Conservation (phyloP, 495 filamentous ascomycete species). For the Penicillium diatomitis region DNA sequence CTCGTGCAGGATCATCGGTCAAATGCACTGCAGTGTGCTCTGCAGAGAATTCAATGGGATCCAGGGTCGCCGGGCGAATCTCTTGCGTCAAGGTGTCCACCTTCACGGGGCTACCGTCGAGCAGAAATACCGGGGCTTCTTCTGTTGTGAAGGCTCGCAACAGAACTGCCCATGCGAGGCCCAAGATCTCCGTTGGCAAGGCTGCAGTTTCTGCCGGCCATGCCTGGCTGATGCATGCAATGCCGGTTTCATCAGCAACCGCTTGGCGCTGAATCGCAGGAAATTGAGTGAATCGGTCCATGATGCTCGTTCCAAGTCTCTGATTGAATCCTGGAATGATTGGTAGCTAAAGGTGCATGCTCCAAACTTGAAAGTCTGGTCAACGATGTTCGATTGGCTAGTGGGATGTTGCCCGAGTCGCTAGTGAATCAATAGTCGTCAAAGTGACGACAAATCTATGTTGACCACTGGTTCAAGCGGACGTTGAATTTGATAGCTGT, state of each 20-base stretch:
- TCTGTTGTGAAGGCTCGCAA: constrained; percentile 29
- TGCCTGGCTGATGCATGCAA: constrained; percentile 6
- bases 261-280: constrained; percentile 3
- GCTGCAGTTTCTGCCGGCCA: constrained; percentile 13
- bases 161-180: constrained; percentile 31
- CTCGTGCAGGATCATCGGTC: constrained; percentile 1
- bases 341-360: constrained; percentile 6
- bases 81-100: constrained; percentile 20
- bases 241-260: constrained; percentile 7
- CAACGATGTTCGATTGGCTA: too few relatives aligned
- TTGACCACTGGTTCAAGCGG: too few relatives aligned
- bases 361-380: neutral
- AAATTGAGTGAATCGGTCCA: constrained; percentile 19
- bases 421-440: too few relatives aligned
- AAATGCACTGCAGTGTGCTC: constrained; percentile 14
- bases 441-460: too few relatives aligned
- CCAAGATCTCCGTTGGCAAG: constrained; percentile 17
- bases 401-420: too few relatives aligned
- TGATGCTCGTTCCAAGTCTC: neutral
- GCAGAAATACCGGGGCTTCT: constrained; percentile 25
- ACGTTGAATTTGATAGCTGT: too few relatives aligned
- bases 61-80: constrained; percentile 11
- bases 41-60: constrained; percentile 5
- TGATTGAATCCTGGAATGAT: neutral
- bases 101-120: constrained; percentile 23